A percentile compares a stretch with the other conserved stretches of the same genome.
These are phyloP conservation scores for Diophrys sp. DNA, from an alignment of 73 alveolate genomes.

Conservation along the genomic window DNA sequence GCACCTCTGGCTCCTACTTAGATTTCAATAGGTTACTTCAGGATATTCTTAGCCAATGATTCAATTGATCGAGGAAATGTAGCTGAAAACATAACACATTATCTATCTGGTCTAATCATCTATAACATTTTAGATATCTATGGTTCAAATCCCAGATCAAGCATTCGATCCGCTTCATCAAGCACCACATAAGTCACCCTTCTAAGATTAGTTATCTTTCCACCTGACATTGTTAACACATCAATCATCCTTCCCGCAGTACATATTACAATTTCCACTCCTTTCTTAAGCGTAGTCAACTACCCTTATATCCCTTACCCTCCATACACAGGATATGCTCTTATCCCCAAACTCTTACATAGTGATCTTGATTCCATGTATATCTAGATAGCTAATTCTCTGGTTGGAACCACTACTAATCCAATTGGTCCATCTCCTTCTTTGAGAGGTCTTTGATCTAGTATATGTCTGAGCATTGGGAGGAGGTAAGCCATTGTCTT, in stretches of 20 bases:
- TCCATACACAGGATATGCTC: slow-evolving; percentile 92
- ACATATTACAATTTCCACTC: slow-evolving; percentile 96
- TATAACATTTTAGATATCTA: slow-evolving; percentile 86
- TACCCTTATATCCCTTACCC: slow-evolving; percentile 95
- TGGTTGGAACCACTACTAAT: slow-evolving; percentile 95
- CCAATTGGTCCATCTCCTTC: slow-evolving; percentile 98
- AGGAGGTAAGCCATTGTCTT: slow-evolving; percentile 97
- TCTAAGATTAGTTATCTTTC: slow-evolving; percentile 91
- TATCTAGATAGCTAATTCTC: slow-evolving; percentile 96
- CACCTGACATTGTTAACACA: slow-evolving; percentile 89
- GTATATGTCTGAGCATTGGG: slow-evolving; percentile 95
- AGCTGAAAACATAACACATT: slow-evolving; percentile 96
- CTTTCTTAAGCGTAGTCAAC: slow-evolving; percentile 89
- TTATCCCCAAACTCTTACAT: slow-evolving; percentile 75
- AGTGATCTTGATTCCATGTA: slow-evolving; percentile 86
- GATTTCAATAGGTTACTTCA: slow-evolving; percentile 81
- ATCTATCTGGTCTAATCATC: slow-evolving; percentile 89
- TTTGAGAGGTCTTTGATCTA: slow-evolving; percentile 81
- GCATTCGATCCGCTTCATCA: slow-evolving; percentile 99
- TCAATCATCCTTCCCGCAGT: slow-evolving; percentile 99
- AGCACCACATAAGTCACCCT: slow-evolving; percentile 96
- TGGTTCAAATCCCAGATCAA: slow-evolving; percentile 99
- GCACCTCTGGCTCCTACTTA: slow-evolving; percentile 95
- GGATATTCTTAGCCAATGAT: slow-evolving; percentile 87
- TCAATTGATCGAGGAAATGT: slow-evolving; percentile 97